phyloP scores from a whole-genome alignment of 768 basidiomycete species.

The Boletus subparvulus region DNA sequence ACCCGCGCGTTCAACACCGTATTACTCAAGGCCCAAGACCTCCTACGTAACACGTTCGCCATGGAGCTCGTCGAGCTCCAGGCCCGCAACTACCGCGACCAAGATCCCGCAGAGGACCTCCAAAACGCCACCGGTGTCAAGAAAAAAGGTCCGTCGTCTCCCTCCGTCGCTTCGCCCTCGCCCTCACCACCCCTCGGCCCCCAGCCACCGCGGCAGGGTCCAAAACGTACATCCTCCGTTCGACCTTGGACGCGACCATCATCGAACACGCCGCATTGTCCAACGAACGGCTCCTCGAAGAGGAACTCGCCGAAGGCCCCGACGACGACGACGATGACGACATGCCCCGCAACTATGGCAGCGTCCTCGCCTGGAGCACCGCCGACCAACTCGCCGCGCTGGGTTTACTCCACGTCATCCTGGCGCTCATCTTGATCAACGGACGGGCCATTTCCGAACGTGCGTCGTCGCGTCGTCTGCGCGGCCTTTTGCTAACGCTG shows the following conservation, averaged over 20 bases:
- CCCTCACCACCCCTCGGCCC: not conserved
- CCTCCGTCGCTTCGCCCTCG: not conserved
- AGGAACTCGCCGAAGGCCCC: conserved; percentile 51
- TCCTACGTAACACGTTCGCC: conserved; percentile 66
- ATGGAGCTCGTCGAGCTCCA: conserved; percentile 85
- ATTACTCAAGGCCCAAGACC: conserved; percentile 60
- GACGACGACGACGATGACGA: conserved; percentile 49
- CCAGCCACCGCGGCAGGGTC: conserved; percentile 55
- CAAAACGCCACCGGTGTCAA: conserved; percentile 56
- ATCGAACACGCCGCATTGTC: conserved; percentile 60
- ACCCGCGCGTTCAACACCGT: conserved; percentile 65
- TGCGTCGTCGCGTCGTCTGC: conserved; percentile 31
- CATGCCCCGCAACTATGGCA: conserved; percentile 56
- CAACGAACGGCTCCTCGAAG: conserved; percentile 43
- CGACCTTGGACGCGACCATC: conserved; percentile 58
- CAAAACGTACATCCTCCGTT: conserved; percentile 84
- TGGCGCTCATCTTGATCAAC: conserved; percentile 81
- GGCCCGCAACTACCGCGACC: conserved; percentile 47
- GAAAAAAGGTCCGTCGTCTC: conserved; percentile 55
- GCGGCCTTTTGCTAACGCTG: not conserved
- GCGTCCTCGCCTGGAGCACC: conserved; percentile 70
- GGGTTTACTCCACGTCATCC: conserved; percentile 78
- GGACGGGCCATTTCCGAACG: conserved; percentile 74
- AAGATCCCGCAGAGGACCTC: conserved; percentile 41
- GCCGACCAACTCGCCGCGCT: conserved; percentile 64